phyloP scores from a whole-genome alignment of 345 rosid genomes.

The Populus euphratica region DNA sequence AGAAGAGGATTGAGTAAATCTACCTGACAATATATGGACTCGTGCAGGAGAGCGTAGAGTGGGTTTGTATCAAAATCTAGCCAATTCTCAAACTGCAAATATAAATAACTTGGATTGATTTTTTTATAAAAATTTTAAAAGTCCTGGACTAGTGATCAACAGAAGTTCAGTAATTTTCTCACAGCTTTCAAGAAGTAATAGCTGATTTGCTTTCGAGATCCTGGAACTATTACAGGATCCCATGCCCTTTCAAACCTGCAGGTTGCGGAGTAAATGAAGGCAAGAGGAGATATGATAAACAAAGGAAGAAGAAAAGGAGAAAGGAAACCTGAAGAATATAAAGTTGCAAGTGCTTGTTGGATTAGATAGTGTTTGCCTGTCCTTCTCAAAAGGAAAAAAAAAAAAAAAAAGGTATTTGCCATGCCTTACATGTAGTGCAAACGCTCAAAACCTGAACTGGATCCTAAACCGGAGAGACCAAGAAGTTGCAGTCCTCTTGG shows the following conservation, averaged over 20 bases:
- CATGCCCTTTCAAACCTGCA: constrained; percentile 85
- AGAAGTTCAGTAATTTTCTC: constrained; percentile 23
- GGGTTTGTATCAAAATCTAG: constrained; percentile 75
- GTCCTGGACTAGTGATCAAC: constrained; percentile 5
- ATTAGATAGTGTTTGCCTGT: background rate
- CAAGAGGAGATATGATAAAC: background rate
- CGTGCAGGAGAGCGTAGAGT: constrained; percentile 77
- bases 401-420: background rate
- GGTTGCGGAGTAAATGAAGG: background rate
- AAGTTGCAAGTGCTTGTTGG: background rate
- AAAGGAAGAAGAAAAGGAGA: background rate
- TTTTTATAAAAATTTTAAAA: background rate
- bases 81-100: constrained; percentile 71
- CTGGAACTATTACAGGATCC: constrained; percentile 82
- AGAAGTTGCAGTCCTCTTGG: constrained; percentile 76
- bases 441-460: constrained; percentile 83
- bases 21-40: constrained; percentile 87
- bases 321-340: constrained; percentile 1
- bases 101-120: constrained; percentile 12
- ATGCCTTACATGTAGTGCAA: constrained; percentile 78
- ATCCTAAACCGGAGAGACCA: constrained; percentile 82
- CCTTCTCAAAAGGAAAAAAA: background rate
- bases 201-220: constrained; percentile 62
- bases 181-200: constrained; percentile 71
- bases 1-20: constrained; percentile 6